Evolutionary conservation across 1,139 yeast genomes (phyloP).

Genomic region (Pichia sp.): DNA sequence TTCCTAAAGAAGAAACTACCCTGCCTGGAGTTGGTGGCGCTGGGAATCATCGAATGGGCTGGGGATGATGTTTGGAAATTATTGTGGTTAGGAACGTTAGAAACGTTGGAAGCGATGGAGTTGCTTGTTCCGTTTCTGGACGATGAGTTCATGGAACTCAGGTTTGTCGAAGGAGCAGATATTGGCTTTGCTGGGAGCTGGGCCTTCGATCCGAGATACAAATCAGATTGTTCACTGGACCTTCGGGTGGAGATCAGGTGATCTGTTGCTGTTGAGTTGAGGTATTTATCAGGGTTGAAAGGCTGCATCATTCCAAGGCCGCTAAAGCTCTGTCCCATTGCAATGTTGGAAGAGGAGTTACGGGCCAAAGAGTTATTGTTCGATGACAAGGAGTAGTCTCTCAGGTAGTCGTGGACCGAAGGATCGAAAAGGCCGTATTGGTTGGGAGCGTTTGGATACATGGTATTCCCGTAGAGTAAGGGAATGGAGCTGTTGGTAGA

Average conservation of each 20-base stretch:
- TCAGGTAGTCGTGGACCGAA: background rate
- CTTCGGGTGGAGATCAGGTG: conserved; percentile 32
- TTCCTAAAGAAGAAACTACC: conserved; percentile 26
- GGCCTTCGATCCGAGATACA: conserved; percentile 33
- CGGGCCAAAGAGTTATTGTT: background rate
- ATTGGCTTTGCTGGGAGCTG: background rate
- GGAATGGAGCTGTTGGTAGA: conserved; percentile 2
- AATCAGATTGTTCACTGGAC: conserved; percentile 43
- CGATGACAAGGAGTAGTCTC: conserved; percentile 1
- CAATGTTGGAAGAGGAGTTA: background rate
- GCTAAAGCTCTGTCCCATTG: background rate
- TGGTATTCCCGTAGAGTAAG: conserved; percentile 21
- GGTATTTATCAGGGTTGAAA: background rate
- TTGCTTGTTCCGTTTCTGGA: background rate
- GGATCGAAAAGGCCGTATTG: conserved; percentile 4
- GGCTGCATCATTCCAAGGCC: conserved; percentile 10
- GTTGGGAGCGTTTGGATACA: conserved; percentile 24
- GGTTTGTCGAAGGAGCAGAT: conserved; percentile 3
- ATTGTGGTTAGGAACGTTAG: background rate
- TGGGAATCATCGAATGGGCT: conserved; percentile 1
- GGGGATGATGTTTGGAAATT: background rate
- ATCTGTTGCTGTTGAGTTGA: conserved; percentile 17
- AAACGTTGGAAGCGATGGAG: background rate
- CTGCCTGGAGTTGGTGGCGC: conserved; percentile 20
- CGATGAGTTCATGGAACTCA: background rate